phyloP scores from a whole-genome alignment of 139 green algal genomes.

The Eudorina sp. region DNA sequence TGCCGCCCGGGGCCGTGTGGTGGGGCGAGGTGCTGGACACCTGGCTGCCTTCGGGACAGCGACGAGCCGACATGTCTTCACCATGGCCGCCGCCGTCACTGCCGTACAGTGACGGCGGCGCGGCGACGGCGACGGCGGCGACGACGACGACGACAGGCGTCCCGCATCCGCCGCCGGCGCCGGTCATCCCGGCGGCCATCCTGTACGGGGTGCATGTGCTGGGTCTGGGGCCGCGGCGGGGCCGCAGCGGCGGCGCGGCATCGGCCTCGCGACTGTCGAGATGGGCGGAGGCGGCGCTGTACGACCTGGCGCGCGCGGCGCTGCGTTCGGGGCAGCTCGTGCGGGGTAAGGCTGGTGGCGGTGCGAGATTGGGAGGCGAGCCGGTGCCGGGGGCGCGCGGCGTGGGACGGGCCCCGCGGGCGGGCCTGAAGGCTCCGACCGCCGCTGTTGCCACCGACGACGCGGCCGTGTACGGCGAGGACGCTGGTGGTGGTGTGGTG shows the following conservation, averaged over 20 bases:
- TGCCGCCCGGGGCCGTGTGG: neutral
- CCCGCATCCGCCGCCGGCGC: neutral
- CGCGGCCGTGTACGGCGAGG: too few relatives aligned
- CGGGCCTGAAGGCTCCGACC: too few relatives aligned
- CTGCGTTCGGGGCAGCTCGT: neutral
- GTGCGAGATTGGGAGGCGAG: too few relatives aligned
- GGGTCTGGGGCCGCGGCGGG: neutral
- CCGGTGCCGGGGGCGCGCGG: too few relatives aligned
- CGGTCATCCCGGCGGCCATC: neutral
- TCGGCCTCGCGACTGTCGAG: neutral
- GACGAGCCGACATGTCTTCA: too few relatives aligned
- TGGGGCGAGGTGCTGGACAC: neutral
- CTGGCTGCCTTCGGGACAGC: neutral
- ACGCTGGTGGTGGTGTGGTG: too few relatives aligned
- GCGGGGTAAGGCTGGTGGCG: neutral
- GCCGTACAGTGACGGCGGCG: neutral
- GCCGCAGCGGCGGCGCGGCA: neutral
- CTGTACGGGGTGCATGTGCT: conserved; percentile 7
- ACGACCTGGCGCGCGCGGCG: neutral
- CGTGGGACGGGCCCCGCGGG: too few relatives aligned
- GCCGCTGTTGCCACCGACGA: too few relatives aligned
- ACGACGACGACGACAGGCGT: neutral
- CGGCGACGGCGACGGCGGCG: neutral
- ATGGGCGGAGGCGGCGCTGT: neutral
- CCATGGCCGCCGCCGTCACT: neutral